phyloP scores from a whole-genome alignment of 345 rosid genomes.

The Adansonia digitata region DNA sequence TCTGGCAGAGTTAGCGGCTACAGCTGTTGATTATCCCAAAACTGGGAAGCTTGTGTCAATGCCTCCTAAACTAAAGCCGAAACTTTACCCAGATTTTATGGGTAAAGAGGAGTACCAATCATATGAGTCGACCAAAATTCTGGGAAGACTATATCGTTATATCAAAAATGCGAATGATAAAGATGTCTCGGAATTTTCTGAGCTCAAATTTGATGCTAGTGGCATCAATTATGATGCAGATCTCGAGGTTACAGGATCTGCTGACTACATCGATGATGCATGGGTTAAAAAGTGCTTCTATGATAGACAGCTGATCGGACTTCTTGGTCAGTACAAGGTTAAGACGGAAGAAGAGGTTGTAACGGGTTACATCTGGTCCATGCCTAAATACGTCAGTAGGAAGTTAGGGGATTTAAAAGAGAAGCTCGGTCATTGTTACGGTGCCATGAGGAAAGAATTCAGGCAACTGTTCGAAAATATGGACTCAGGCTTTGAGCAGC shows the following conservation, averaged over 20 bases:
- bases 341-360: conserved; percentile 85
- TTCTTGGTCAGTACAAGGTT: conserved; percentile 73
- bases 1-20: conserved; percentile 83
- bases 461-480: conserved; percentile 53
- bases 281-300: conserved; percentile 76
- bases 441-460: conserved; percentile 66
- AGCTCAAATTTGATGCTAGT: conserved; percentile 25
- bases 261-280: conserved; percentile 54
- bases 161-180: conserved; percentile 54
- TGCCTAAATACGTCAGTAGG: conserved; percentile 64
- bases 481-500: conserved; percentile 37
- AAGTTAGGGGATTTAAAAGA: conserved; percentile 77
- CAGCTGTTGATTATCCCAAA: conserved; percentile 90
- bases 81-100: conserved; percentile 86
- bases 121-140: conserved; percentile 62
- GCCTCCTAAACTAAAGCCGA: conserved; percentile 65
- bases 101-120: conserved; percentile 69
- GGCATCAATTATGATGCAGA: conserved; percentile 57
- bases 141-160: conserved; percentile 72
- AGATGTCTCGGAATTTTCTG: conserved; percentile 37
- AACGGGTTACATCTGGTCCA: conserved; percentile 93
- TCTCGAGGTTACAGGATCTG: conserved; percentile 58
- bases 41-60: conserved; percentile 69
- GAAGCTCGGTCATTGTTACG: conserved; percentile 66
- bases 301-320: conserved; percentile 70